A percentile compares a stretch with the other conserved stretches of the same genome.
phyloP scores from a whole-genome alignment of 2,329 filamentous ascomycete species.

The Alternaria sp. region DNA sequence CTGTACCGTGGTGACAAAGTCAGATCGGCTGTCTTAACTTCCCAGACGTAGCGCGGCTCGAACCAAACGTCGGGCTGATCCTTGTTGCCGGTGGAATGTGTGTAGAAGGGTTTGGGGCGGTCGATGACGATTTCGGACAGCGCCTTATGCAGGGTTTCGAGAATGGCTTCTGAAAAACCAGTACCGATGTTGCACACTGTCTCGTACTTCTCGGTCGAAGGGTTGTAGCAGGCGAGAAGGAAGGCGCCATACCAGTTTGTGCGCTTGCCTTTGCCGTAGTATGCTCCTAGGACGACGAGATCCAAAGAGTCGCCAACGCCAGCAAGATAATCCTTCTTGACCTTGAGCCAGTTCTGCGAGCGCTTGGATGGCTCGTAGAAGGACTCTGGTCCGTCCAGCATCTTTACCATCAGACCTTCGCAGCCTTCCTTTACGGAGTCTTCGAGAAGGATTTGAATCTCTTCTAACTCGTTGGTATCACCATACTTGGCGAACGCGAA shows the following conservation, averaged over 20 bases:
- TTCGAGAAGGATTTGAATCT: conserved; percentile 91
- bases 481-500: conserved; percentile 89
- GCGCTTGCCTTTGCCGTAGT: conserved; percentile 93
- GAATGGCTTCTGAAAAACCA: conserved; percentile 90
- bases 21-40: conserved; percentile 95
- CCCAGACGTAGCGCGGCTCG: conserved; percentile 93
- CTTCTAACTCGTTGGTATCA: conserved; percentile 87
- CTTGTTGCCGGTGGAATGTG: conserved; percentile 81
- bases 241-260: conserved; percentile 96
- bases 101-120: conserved; percentile 91
- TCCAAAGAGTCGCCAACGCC: conserved; percentile 96
- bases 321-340: conserved; percentile 97
- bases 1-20: conserved; percentile 93
- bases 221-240: conserved; percentile 91
- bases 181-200: conserved; percentile 99
- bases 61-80: conserved; percentile 99
- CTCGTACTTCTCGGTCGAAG: conserved; percentile 81
- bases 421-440: conserved; percentile 95
- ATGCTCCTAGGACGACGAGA: conserved; percentile 92
- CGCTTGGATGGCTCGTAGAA: conserved; percentile 96
- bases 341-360: conserved; percentile 97
- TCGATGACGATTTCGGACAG: conserved; percentile 84
- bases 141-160: conserved; percentile 83
- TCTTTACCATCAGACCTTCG: conserved; percentile 99
- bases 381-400: conserved; percentile 91